Evolutionary conservation across 192 early-diverging fungal species (phyloP), one percentile per base, ranked within the genome.

Genomic region (Umbelopsis ramanniana): DNA sequence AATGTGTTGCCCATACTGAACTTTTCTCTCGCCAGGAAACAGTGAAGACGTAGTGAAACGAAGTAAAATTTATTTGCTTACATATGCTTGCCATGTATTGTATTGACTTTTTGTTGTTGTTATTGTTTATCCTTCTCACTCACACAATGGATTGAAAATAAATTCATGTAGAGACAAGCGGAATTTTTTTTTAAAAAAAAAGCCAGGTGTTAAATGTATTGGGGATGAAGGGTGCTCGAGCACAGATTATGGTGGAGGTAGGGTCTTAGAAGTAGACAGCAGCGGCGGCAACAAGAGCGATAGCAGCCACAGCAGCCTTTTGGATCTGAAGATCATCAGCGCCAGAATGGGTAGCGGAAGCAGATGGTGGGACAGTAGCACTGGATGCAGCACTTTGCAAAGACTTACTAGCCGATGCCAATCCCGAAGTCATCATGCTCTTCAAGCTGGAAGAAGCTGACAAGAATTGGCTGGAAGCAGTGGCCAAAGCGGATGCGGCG

Each of bases 251-350:
- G 48, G 9, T 50, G 48, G n/a, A 50, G 48, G 57, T 19, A 21
- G 15, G 14, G 19, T n/a, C n/a, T 63, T 63, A 63, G 26, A 63
- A 37, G 33, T 63, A 37, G 33, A 63, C 57, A 6, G 57, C 57
- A 6, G 57, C 57, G 17, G 19, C 57, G 19, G 57, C 57, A 15
- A 37, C 57, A 29, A 63, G 14, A 37, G 57, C 57, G 6, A 63
- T 63, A 63, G 57, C 57, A 19, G 26, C 5, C 57, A 63, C 35
- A 19, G 57, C 57, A 63, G 29, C 33, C 57, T 63, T 63, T 37
- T 63, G 33, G 15, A 63, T 29, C 2, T 29, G 23, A n/a, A 19
- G 33, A 19, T 19, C 57, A 63, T 7, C 33, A 63, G 57, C 26
- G 3, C 29, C 33, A 26, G 57, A 37, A 29, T 50, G 15, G 48